Evolutionary conservation across 148 eudicot species (phyloP), one percentile per base, ranked within the genome.

Genomic region (Diospyros kaki): DNA sequence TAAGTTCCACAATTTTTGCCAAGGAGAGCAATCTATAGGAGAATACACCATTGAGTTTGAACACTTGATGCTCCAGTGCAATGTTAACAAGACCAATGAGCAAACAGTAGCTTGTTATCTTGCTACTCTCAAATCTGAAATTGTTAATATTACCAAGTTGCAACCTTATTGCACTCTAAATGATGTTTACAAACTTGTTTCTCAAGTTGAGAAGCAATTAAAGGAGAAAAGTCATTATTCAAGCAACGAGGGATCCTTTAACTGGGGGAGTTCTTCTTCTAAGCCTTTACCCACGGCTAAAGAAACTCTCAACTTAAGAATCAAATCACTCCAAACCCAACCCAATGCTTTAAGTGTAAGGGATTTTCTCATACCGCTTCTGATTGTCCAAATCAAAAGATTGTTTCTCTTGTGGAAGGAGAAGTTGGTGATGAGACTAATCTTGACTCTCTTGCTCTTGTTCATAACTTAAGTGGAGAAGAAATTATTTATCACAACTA

Each of bases 271-370:
- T n/a, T 14, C 63, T 4, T 4, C 6, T 48, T 48, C 52, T 48
- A 8, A 48, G 52, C 4, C 8, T 8, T 4, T 4, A 4, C 8
- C 52, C 52, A 48, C 8, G 6, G 52, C 28, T 28, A 28, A 48
- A 28, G 28, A 28, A 28, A 28, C 28, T 28, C 28, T 28, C 28
- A 28, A 28, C 28, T 0, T 28, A 28, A 28, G 28, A 28, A 28
- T 28, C 52, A 4, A 48, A 48, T 4, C 4, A 48, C 8, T 48
- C 8, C 52, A 48, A 8, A 48, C 6, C 52, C 8, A 48, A 8
- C 8, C n/a, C 59, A 14, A 64, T 77, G 80, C 14, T 71, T 77
- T 15, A 70, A 70, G 12, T 77, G 75, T 28, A 17, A 77, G 7
- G 75, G 75, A 0, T 48, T 71, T 9, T 38, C 70, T 13, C 71